These are phyloP conservation scores for Drechslera avenae DNA, from an alignment of 2,329 filamentous ascomycete species.

Conservation along the genomic window DNA sequence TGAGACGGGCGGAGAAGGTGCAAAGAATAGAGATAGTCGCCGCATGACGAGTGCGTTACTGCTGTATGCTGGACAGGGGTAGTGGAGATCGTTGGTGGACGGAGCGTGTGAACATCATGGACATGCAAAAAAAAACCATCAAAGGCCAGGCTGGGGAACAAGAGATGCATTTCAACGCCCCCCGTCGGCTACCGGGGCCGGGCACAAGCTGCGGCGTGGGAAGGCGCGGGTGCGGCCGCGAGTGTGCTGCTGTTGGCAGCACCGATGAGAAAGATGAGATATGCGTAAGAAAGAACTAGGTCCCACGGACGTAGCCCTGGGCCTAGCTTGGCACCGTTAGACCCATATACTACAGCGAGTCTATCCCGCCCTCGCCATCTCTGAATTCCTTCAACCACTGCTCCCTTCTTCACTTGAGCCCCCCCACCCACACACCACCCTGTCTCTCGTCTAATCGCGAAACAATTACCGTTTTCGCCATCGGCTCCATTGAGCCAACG, in stretches of 20 bases:
- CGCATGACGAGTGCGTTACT: slow-evolving; percentile 8
- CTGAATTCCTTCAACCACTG: slow-evolving; percentile 34
- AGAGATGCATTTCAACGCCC: slow-evolving; percentile 7
- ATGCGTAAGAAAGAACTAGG: slow-evolving; percentile 33
- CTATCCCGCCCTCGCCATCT: slow-evolving; percentile 25
- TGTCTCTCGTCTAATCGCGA: slow-evolving; percentile 14
- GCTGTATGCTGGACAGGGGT: slow-evolving; percentile 14
- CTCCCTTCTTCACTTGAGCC: slow-evolving; percentile 26
- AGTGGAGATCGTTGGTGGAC: slow-evolving; percentile 15
- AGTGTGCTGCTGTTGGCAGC: slow-evolving; percentile 15
- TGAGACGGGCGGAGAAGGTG: slow-evolving; percentile 11
- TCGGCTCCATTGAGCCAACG: slow-evolving; percentile 23
- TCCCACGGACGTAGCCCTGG: slow-evolving; percentile 28
- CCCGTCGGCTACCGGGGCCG: slow-evolving; percentile 1
- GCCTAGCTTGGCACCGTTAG: slow-evolving; percentile 26
- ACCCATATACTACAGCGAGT: slow-evolving; percentile 25
- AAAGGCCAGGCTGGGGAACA: slow-evolving; percentile 3
- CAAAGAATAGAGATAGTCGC: slow-evolving; percentile 13
- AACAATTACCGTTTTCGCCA: slow-evolving; percentile 18
- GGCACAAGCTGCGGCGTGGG: slow-evolving; percentile 16
- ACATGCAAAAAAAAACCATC: slow-evolving; percentile 14
- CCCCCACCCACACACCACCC: slow-evolving; percentile 21
- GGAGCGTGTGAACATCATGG: slow-evolving; percentile 17
- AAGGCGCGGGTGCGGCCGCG: slow-evolving; percentile 12
- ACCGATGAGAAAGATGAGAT: slow-evolving; percentile 28